Evolutionary conservation across 345 rosid genomes (phyloP).

Genomic region (Lagerstroemia speciosa): DNA sequence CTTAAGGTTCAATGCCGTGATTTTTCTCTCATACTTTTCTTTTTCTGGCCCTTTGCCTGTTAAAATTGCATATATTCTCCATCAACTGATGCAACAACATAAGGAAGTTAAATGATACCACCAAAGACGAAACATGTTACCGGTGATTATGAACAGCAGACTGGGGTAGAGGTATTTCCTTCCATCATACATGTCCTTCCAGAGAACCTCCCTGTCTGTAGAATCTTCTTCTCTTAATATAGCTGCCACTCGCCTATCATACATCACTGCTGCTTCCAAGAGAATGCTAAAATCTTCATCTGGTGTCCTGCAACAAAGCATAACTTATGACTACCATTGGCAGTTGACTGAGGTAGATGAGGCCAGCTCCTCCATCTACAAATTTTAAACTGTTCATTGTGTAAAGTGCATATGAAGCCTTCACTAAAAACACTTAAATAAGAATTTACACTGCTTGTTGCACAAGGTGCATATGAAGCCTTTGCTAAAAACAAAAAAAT

Average conservation of each 20-base stretch:
- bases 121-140: slow-evolving; percentile 19
- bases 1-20: slow-evolving; percentile 59
- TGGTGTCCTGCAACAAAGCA: slow-evolving; percentile 60
- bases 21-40: slow-evolving; percentile 79
- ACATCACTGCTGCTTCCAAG: slow-evolving; percentile 93
- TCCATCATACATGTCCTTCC: slow-evolving; percentile 43
- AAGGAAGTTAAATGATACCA: background rate
- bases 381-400: background rate
- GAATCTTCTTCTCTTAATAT: slow-evolving; percentile 55
- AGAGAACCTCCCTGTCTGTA: slow-evolving; percentile 26
- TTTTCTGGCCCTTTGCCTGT: slow-evolving; percentile 94
- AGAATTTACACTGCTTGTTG: background rate
- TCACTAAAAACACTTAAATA: slow-evolving; percentile 1
- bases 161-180: slow-evolving; percentile 54
- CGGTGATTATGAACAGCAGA: slow-evolving; percentile 80
- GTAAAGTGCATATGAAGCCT: background rate
- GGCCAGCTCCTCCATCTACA: background rate
- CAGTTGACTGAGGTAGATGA: background rate
- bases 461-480: background rate
- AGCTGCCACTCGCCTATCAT: slow-evolving; percentile 91
- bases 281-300: slow-evolving; percentile 97
- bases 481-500: slow-evolving; percentile 2
- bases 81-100: background rate
- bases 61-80: background rate
- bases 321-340: background rate